A percentile compares a stretch with the other conserved stretches of the same genome.
phyloP scores from a whole-genome alignment of 2,329 filamentous ascomycete species.

The Aspergillus sp. region DNA sequence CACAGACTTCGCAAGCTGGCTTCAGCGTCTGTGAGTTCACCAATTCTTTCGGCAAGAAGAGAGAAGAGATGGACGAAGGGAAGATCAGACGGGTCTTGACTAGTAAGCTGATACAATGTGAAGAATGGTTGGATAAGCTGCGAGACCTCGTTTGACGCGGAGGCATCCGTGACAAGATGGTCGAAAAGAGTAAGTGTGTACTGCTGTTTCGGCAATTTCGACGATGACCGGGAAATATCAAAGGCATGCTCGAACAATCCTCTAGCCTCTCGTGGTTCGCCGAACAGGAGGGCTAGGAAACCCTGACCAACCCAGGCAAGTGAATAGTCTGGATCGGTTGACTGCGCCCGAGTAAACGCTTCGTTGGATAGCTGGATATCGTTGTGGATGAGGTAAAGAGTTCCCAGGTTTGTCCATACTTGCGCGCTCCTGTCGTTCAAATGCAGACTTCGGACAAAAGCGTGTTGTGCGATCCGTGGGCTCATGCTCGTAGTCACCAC shows the following conservation, averaged over 20 bases:
- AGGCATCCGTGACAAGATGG: conserved; percentile 65
- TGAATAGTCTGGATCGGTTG: conserved; percentile 89
- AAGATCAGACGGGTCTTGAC: conserved; percentile 71
- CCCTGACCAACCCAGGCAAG: conserved; percentile 95
- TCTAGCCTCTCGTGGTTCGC: conserved; percentile 76
- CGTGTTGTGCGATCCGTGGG: conserved; percentile 86
- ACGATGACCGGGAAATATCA: conserved; percentile 82
- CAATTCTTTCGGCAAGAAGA: conserved; percentile 79
- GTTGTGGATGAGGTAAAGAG: conserved; percentile 80
- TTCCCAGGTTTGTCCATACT: conserved; percentile 88
- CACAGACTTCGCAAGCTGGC: conserved; percentile 69
- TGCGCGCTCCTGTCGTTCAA: conserved; percentile 85
- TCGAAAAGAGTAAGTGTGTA: conserved; percentile 85
- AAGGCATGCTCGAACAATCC: conserved; percentile 92
- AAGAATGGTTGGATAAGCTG: conserved; percentile 84
- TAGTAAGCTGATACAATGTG: conserved; percentile 78
- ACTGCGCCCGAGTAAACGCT: conserved; percentile 88
- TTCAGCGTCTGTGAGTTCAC: conserved; percentile 69
- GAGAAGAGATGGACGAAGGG: conserved; percentile 77
- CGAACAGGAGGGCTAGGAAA: conserved; percentile 76
- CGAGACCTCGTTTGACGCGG: conserved; percentile 58
- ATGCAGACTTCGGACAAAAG: conserved; percentile 89
- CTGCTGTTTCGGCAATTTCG: conserved; percentile 73
- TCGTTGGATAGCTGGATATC: conserved; percentile 87
- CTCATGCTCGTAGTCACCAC: conserved; percentile 87